phyloP scores from a whole-genome alignment of 495 filamentous ascomycete species.

The Rhypophila decipiens region DNA sequence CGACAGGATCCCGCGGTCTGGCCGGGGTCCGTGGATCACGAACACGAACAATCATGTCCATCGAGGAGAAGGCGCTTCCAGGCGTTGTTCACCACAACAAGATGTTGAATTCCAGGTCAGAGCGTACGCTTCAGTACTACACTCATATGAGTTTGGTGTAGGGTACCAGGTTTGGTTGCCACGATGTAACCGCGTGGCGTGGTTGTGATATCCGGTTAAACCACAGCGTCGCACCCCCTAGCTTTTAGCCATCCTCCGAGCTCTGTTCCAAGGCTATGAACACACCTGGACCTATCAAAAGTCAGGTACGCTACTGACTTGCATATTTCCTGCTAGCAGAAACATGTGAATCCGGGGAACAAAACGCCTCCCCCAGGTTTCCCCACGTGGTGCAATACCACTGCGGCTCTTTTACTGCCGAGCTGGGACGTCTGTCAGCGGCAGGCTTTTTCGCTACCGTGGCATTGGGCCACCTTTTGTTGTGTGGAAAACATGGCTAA shows the following conservation, averaged over 20 bases:
- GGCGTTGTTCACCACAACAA: too few relatives aligned
- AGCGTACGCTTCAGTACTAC: too few relatives aligned
- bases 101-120: too few relatives aligned
- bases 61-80: too few relatives aligned
- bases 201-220: background rate
- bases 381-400: background rate
- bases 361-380: background rate
- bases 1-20: too few relatives aligned
- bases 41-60: too few relatives aligned
- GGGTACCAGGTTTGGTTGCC: background rate
- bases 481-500: background rate
- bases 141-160: too few relatives aligned
- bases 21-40: too few relatives aligned
- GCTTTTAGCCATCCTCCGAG: background rate
- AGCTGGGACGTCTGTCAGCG: background rate
- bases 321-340: background rate
- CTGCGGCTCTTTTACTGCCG: background rate
- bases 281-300: background rate
- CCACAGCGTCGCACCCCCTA: background rate
- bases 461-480: background rate
- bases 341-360: background rate
- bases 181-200: background rate
- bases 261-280: background rate
- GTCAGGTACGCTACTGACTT: background rate
- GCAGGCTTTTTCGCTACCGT: background rate